Percentiles rank a stretch among this genome's conserved stretches.
Conservation (phyloP, 116 monocot genomes). For the Iris pallida region DNA sequence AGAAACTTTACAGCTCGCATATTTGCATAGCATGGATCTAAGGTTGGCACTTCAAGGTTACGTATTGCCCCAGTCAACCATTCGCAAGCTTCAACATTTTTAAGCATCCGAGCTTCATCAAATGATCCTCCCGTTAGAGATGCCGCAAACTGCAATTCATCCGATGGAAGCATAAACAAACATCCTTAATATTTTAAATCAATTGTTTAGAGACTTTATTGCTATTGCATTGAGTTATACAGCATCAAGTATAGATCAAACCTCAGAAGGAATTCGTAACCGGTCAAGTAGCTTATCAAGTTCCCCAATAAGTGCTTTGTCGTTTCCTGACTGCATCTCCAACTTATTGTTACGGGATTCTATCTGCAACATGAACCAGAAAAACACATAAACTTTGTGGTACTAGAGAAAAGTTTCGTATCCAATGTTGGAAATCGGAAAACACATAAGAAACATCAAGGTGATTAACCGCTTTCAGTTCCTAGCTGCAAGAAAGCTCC, state of each 20-base stretch:
- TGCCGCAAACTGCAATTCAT: conserved; percentile 58
- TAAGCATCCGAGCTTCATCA: conserved; percentile 90
- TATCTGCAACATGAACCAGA: conserved; percentile 58
- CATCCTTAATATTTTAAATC: no score
- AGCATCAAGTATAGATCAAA: conserved; percentile 13
- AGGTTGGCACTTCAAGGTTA: conserved; percentile 64
- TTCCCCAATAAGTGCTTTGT: conserved; percentile 78
- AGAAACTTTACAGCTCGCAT: conserved; percentile 83
- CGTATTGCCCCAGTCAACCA: conserved; percentile 85
- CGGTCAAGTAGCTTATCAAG: conserved; percentile 86
- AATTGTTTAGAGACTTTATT: background rate
- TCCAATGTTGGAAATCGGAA: conserved; percentile 1
- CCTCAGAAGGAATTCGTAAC: conserved; percentile 86
- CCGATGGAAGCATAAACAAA: background rate
- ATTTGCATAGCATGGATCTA: conserved; percentile 88
- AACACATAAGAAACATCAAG: background rate
- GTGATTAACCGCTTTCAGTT: background rate
- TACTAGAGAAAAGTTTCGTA: background rate
- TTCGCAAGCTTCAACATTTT: conserved; percentile 96
- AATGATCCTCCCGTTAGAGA: conserved; percentile 87
- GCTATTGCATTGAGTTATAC: background rate
- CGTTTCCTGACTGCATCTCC: conserved; percentile 93
- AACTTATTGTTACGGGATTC: conserved; percentile 94
- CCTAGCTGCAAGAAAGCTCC: background rate
- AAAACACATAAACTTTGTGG: conserved; percentile 3